Evolutionary conservation across 2,329 filamentous ascomycete species (phyloP).

Genomic region (Hymenoscyphus albidus): DNA sequence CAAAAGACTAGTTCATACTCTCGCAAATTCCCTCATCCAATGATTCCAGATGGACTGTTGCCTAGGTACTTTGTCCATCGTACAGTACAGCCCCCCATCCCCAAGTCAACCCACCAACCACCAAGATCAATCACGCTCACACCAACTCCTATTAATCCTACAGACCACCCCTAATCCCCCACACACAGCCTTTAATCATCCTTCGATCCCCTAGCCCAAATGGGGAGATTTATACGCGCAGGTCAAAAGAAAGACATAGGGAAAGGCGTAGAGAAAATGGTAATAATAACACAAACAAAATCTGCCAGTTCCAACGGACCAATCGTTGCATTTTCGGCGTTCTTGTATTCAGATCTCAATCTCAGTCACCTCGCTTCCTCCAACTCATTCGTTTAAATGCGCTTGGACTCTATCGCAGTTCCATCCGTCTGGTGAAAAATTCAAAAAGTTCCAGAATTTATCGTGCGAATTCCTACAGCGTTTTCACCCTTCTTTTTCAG

Average conservation of each 20-base stretch:
- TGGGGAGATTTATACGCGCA: not conserved
- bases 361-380: not conserved
- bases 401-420: not conserved
- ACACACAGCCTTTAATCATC: not conserved
- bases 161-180: not conserved
- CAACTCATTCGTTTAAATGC: not conserved
- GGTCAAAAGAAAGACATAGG: not conserved
- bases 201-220: not conserved
- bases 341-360: too few species aligned
- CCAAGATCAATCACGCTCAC: not conserved
- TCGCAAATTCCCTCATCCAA: too few species aligned
- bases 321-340: not conserved
- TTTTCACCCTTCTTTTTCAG: not conserved
- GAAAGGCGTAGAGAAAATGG: not conserved
- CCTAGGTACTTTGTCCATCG: not conserved
- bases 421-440: not conserved
- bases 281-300: not conserved
- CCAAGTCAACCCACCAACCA: not conserved
- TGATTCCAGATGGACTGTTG: not conserved
- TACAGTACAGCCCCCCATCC: not conserved
- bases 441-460: not conserved
- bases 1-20: too few species aligned
- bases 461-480: not conserved
- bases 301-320: not conserved
- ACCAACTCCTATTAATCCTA: constrained; percentile 1